Evolutionary conservation across 192 early-diverging fungal genomes (phyloP).

Genomic region (Thamnidium elegans): DNA sequence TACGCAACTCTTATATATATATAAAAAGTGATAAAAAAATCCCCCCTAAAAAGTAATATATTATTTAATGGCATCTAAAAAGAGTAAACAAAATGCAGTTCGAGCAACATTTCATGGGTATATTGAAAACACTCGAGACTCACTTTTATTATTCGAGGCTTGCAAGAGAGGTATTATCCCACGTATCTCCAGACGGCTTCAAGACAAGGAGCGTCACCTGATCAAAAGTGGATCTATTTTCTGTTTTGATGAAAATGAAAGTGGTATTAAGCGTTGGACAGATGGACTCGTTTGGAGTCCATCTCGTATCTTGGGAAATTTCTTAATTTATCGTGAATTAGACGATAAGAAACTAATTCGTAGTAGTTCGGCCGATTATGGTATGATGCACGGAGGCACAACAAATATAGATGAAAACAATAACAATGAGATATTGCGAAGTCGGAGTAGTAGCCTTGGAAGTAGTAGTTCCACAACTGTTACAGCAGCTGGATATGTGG

Average conservation of each 20-base stretch:
- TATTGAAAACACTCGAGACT: conserved; percentile 71
- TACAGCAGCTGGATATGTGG: not conserved
- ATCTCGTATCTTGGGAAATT: conserved; percentile 77
- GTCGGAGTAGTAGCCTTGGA: not conserved
- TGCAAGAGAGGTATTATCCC: conserved; percentile 63
- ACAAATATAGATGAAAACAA: not conserved
- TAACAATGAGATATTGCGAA: not conserved
- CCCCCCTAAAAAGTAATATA: too few species aligned
- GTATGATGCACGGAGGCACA: not conserved
- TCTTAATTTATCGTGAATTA: conserved; percentile 76
- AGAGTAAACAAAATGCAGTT: too few species aligned
- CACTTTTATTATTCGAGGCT: conserved; percentile 77
- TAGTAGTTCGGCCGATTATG: conserved; percentile 7
- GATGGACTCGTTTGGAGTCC: conserved; percentile 82
- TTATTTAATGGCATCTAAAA: too few species aligned
- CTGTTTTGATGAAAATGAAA: conserved; percentile 82
- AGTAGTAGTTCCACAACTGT: not conserved
- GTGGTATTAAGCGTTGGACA: conserved; percentile 83
- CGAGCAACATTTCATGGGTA: conserved; percentile 56
- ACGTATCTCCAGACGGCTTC: conserved; percentile 63
- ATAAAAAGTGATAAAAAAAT: too few species aligned
- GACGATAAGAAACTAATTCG: conserved; percentile 29
- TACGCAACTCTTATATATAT: too few species aligned
- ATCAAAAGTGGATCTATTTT: conserved; percentile 74
- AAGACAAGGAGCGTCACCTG: conserved; percentile 65